phyloP scores from a whole-genome alignment of 805 yeast genomes.

The Hanseniaspora meyeri region DNA sequence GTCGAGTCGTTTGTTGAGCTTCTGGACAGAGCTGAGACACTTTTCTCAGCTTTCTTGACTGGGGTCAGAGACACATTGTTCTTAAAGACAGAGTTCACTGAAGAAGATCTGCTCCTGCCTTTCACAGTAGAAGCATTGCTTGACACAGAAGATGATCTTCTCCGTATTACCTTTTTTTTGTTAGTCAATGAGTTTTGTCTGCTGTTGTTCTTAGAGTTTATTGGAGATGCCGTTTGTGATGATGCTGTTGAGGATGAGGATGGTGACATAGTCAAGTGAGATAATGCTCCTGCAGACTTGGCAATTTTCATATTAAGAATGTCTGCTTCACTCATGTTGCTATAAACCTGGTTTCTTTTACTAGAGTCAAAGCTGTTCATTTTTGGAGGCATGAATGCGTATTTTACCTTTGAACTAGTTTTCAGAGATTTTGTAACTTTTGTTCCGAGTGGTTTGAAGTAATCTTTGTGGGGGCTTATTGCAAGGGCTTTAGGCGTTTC shows the following conservation, averaged over 20 bases:
- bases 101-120: conserved; percentile 25
- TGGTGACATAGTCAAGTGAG: not conserved
- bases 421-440: not conserved
- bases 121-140: conserved; percentile 3
- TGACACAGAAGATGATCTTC: not conserved
- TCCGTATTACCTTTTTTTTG: conserved; percentile 8
- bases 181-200: conserved; percentile 17
- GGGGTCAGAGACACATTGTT: not conserved
- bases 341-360: conserved; percentile 1
- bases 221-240: not conserved
- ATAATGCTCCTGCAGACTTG: not conserved
- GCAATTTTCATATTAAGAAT: not conserved
- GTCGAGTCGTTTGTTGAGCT: not conserved
- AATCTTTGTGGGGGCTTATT: not conserved
- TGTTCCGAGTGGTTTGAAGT: not conserved
- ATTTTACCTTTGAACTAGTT: not conserved
- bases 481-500: not conserved
- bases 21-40: no score
- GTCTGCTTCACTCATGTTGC: not conserved
- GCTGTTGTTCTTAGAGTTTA: conserved; percentile 15
- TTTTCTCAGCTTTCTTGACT: no score
- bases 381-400: not conserved
- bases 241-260: not conserved
- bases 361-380: conserved; percentile 4
- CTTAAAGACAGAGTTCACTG: conserved; percentile 20